Conservation (phyloP, 352 stramenopile species). For the Phytophthora macrochlamydospora region DNA sequence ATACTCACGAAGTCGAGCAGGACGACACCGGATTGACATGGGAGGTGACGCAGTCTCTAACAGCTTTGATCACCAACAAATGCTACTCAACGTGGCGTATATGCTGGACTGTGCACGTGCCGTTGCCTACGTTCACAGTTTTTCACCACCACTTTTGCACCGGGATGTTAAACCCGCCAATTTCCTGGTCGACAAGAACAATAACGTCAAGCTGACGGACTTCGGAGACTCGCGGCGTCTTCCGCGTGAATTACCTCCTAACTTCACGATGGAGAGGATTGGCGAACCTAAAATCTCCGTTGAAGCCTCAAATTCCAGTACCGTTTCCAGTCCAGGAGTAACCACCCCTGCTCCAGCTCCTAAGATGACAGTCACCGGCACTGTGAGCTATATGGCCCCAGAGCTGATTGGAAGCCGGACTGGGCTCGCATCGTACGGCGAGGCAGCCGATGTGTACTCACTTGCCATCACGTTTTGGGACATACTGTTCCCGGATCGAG, state of each 20-base stretch:
- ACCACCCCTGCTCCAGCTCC: constrained; percentile 2
- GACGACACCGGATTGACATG: constrained; percentile 16
- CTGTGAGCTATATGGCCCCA: constrained; percentile 77
- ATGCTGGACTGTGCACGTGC: constrained; percentile 69
- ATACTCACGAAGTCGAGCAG: constrained; percentile 4
- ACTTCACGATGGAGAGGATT: constrained; percentile 1
- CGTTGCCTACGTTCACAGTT: constrained; percentile 71
- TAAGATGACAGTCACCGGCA: constrained; percentile 74
- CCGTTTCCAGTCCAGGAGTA: constrained; percentile 6
- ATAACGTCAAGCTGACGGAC: constrained; percentile 69
- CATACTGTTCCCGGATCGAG: constrained; percentile 53
- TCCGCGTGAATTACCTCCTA: constrained; percentile 17
- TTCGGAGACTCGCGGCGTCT: constrained; percentile 71
- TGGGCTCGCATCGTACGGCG: constrained; percentile 55
- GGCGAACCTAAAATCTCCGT: constrained; percentile 15
- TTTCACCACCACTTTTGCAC: constrained; percentile 63
- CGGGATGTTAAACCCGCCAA: constrained; percentile 73
- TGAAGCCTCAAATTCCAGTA: constrained; percentile 17
- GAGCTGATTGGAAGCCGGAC: constrained; percentile 64
- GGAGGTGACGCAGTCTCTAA: constrained; percentile 6
- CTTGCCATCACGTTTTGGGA: constrained; percentile 81
- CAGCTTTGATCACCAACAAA: constrained; percentile 35
- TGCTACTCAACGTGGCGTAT: constrained; percentile 55
- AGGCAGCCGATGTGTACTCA: constrained; percentile 76
- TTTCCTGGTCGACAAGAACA: constrained; percentile 59